Conservation (phyloP, 306 rosid species). For the Bauhinia variegata region DNA sequence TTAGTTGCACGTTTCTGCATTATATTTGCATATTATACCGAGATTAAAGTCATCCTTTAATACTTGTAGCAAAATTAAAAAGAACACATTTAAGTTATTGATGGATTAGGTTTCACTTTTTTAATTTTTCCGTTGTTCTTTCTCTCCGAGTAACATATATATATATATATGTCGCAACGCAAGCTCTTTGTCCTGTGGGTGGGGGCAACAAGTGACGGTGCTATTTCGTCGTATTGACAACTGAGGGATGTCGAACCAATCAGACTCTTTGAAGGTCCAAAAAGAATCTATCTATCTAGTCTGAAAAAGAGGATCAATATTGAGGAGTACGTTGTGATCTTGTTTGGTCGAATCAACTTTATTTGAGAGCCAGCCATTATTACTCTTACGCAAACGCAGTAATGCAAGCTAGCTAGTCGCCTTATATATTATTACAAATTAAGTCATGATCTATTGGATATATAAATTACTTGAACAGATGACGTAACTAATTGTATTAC, state of each 20-base stretch:
- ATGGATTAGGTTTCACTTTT: too few species aligned
- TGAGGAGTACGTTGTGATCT: slow-evolving; percentile 22
- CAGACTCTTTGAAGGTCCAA: slow-evolving; percentile 45
- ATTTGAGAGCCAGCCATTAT: slow-evolving; percentile 18
- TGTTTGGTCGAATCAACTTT: slow-evolving; percentile 30
- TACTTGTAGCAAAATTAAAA: too few species aligned
- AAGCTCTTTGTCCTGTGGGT: slow-evolving; percentile 48
- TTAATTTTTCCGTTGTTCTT: too few species aligned
- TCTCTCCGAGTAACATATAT: too few species aligned
- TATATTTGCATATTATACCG: too few species aligned
- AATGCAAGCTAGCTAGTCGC: background rate
- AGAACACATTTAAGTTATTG: too few species aligned
- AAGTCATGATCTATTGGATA: background rate
- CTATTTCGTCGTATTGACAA: slow-evolving; percentile 43
- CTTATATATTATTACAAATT: too few species aligned
- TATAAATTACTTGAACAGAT: too few species aligned
- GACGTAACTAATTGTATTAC: too few species aligned
- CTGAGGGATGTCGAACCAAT: slow-evolving; percentile 38
- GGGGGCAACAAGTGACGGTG: slow-evolving; percentile 43
- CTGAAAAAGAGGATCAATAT: slow-evolving; percentile 20
- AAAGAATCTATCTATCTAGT: slow-evolving; percentile 9
- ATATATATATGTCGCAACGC: slow-evolving; percentile 28
- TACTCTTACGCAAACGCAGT: slow-evolving; percentile 22
- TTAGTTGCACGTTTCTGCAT: too few species aligned
- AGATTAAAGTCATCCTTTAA: too few species aligned